Evolutionary conservation across 2,329 filamentous ascomycete species (phyloP), one percentile per base, ranked within the genome.

Genomic region (Pestalotiopsis sp.): DNA sequence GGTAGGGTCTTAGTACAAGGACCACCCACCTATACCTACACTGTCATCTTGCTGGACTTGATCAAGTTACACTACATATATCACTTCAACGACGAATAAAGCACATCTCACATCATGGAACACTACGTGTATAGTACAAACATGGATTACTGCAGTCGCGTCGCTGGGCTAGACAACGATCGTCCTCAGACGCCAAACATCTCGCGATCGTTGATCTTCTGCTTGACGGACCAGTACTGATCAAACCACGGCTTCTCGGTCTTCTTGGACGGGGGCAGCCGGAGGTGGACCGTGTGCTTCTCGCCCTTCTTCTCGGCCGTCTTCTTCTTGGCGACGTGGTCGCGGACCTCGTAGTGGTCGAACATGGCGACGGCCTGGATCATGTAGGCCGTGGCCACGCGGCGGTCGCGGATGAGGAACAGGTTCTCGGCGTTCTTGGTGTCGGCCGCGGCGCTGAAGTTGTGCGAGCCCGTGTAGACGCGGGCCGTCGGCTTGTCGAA

Each of bases 401-500:
- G 59, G 26, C 38, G 59, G 35, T 62, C 59, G 6, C 26, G 24
- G 35, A 62, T 62, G 6, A 35, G n/a, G 59, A 62, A 62, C 35
- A 62, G 59, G 38, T 62, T 62, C 59, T 62, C 59, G 26, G 26
- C 59, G 59, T 62, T 62, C 59, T 62, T 62, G 59, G 14, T 10
- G 59, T 62, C 59, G 26, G 59, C 59, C 26, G 59, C 59, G 59
- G 5, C 4, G 26, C 11, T 17, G 14, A 62, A 62, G 59, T 62
- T 62, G 59, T 62, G 35, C 30, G 59, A 62, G 26, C 59, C 59
- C 59, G 59, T 62, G 59, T 62, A 62, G n/a, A 62, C 35, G 59
- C 59, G 59, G 17, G 59, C 59, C 22, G 30, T 44, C 14, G 59
- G 59, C 59, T 38, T 62, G 59, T 62, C 30, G n/a, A 62, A 62